Evolutionary conservation across 202 grass and related monocot genomes (phyloP).

Genomic region (Cymbopogon flexuosus): DNA sequence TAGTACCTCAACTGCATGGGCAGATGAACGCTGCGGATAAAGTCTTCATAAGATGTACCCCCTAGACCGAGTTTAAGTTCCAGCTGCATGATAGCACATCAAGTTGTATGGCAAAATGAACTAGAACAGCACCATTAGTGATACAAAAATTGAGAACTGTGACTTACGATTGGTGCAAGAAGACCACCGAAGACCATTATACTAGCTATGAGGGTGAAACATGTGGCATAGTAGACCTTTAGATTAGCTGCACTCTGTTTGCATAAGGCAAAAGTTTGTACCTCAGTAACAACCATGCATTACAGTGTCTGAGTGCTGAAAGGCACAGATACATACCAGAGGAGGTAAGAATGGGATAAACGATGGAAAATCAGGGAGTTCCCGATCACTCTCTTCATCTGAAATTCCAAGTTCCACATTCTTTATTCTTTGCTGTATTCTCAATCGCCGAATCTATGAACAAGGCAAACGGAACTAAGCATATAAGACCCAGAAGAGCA

Average conservation of each 20-base stretch:
- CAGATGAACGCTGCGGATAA: conserved; percentile 79
- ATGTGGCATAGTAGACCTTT: conserved; percentile 86
- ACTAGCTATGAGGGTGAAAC: conserved; percentile 79
- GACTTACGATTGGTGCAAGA: conserved; percentile 95
- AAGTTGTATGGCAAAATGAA: not conserved
- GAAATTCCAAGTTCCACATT: conserved; percentile 93
- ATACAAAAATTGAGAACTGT: conserved; percentile 17
- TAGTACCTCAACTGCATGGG: conserved; percentile 92
- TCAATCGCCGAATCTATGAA: conserved; percentile 79
- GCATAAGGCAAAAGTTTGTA: conserved; percentile 27
- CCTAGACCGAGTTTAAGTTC: conserved; percentile 97
- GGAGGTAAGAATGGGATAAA: conserved; percentile 98
- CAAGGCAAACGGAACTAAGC: not conserved
- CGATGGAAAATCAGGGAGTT: conserved; percentile 98
- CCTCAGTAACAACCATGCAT: not conserved
- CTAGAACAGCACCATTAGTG: not conserved
- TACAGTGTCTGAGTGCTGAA: not conserved
- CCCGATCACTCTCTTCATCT: conserved; percentile 64
- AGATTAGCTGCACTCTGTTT: conserved; percentile 95
- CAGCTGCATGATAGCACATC: conserved; percentile 48
- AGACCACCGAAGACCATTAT: conserved; percentile 99
- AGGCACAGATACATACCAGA: conserved; percentile 39
- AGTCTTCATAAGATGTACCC: conserved; percentile 91
- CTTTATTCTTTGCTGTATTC: conserved; percentile 99
- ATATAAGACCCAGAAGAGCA: not conserved